These are phyloP conservation scores for Talaromyces wortmannii DNA, from an alignment of 495 filamentous ascomycete genomes.

Conservation along the genomic window DNA sequence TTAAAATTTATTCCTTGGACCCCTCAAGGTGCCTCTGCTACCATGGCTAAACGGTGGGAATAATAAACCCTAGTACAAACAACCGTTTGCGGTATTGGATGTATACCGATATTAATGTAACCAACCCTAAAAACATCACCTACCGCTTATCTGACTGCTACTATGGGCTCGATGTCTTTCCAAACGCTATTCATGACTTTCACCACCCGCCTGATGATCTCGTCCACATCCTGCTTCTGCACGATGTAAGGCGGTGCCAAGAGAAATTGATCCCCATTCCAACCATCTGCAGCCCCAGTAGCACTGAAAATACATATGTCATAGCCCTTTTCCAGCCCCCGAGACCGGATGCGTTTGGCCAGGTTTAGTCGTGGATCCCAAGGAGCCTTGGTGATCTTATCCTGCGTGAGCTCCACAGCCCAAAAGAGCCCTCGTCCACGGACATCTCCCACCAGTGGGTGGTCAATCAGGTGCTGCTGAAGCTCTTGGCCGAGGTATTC, in stretches of 20 bases:
- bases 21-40: background rate
- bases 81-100: background rate
- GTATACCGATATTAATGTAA: background rate
- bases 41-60: background rate
- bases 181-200: background rate
- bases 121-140: background rate
- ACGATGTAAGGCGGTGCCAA: constrained; percentile 72
- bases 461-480: constrained; percentile 27
- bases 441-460: constrained; percentile 57
- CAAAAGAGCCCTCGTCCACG: constrained; percentile 59
- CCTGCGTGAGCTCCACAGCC: constrained; percentile 52
- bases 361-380: constrained; percentile 22
- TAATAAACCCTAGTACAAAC: background rate
- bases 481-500: constrained; percentile 38
- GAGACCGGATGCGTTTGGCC: constrained; percentile 29
- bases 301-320: constrained; percentile 65
- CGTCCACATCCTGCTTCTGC: background rate
- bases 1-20: background rate
- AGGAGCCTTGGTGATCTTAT: constrained; percentile 41
- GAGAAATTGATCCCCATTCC: constrained; percentile 67
- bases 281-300: constrained; percentile 59
- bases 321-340: constrained; percentile 39
- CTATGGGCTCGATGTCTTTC: background rate
- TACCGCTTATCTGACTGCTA: background rate
- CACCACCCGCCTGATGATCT: background rate